A percentile compares a stretch with the other conserved stretches of the same genome.
These are phyloP conservation scores for Mycena metata DNA, from an alignment of 768 basidiomycete genomes.

Conservation along the genomic window DNA sequence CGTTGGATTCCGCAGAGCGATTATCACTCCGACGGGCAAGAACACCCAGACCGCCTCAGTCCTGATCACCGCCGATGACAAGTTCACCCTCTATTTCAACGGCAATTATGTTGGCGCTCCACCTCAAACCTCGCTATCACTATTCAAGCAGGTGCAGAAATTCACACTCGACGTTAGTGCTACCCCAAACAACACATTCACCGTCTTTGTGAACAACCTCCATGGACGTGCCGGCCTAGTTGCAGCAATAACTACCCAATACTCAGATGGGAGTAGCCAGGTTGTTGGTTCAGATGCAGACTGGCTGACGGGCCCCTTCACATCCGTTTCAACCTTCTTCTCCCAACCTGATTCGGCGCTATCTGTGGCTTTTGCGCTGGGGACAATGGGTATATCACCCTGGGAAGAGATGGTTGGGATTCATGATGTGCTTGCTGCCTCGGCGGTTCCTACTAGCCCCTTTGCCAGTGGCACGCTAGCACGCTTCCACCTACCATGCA, in stretches of 20 bases:
- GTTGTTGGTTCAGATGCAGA: background rate
- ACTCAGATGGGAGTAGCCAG: slow-evolving; percentile 8
- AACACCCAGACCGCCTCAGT: slow-evolving; percentile 8
- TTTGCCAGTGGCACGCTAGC: slow-evolving; percentile 2
- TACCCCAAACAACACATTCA: background rate
- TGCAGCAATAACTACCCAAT: background rate
- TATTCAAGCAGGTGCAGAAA: too few species aligned
- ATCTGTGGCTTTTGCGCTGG: background rate
- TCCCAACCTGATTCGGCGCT: background rate
- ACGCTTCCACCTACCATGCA: background rate
- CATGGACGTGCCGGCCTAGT: slow-evolving; percentile 17
- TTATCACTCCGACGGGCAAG: slow-evolving; percentile 16
- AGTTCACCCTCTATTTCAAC: slow-evolving; percentile 25
- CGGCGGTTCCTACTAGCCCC: slow-evolving; percentile 10
- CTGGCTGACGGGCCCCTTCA: slow-evolving; percentile 16
- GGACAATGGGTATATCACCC: slow-evolving; percentile 2
- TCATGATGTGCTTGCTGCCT: slow-evolving; percentile 16
- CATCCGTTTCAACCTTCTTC: slow-evolving; percentile 3
- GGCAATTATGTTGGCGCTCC: slow-evolving; percentile 11
- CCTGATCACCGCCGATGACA: slow-evolving; percentile 25
- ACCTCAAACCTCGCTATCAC: too few species aligned
- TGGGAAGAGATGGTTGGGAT: slow-evolving; percentile 5
- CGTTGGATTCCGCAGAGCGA: slow-evolving; percentile 30
- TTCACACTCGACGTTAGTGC: slow-evolving; percentile 6
- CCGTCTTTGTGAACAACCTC: background rate